Conservation (phyloP, 306 rosid species). For the Cucumis cinereus region DNA sequence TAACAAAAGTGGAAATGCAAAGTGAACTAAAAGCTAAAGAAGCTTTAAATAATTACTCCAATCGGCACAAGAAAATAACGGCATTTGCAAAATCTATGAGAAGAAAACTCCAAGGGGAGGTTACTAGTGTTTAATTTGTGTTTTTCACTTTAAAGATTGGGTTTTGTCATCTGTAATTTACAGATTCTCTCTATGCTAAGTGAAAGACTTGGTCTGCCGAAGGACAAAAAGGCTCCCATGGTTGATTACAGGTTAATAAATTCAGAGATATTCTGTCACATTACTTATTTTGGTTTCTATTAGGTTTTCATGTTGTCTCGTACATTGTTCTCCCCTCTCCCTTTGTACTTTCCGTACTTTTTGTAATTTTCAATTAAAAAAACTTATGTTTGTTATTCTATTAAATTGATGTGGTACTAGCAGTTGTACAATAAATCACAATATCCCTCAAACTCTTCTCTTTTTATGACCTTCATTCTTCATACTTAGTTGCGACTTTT, state of each 20-base stretch:
- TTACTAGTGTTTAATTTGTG: background rate
- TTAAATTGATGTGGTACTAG: background rate
- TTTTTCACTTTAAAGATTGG: background rate
- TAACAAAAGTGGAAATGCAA: background rate
- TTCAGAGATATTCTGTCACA: constrained; percentile 11
- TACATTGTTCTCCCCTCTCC: background rate
- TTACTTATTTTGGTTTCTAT: constrained; percentile 5
- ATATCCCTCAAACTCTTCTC: background rate
- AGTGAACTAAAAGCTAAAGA: background rate
- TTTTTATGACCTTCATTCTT: background rate
- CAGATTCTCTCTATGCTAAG: constrained; percentile 67
- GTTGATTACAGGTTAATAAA: constrained; percentile 65
- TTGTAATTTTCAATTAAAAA: background rate
- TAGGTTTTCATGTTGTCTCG: background rate
- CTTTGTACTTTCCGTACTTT: background rate
- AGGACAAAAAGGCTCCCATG: constrained; percentile 42
- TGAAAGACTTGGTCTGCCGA: constrained; percentile 54
- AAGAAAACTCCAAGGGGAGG: background rate
- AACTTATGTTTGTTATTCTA: background rate
- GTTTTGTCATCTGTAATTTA: constrained; percentile 14
- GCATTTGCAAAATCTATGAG: background rate
- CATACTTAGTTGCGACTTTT: background rate
- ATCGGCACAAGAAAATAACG: background rate
- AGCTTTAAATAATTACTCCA: background rate
- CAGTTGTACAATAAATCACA: background rate